Conservation (phyloP, 768 basidiomycete genomes). For the Pholiota microspora region DNA sequence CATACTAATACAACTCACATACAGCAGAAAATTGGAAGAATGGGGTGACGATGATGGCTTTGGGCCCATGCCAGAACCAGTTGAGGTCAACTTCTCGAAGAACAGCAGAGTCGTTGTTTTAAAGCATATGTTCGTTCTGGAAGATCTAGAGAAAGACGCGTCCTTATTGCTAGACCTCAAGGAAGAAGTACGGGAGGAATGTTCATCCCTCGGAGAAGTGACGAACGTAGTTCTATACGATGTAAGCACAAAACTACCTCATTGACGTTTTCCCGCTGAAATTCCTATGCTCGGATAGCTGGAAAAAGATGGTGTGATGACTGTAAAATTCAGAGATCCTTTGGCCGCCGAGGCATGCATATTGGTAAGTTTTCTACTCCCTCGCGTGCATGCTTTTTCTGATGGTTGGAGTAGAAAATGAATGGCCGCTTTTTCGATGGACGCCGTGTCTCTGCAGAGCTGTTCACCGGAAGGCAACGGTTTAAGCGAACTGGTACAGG, state of each 20-base stretch:
- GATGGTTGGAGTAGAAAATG: conserved; percentile 68
- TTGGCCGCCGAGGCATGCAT: conserved; percentile 94
- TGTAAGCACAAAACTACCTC: conserved; percentile 46
- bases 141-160: conserved; percentile 84
- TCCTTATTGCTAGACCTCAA: conserved; percentile 88
- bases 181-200: conserved; percentile 95
- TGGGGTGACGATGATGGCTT: conserved; percentile 96
- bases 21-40: conserved; percentile 78
- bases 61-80: conserved; percentile 63
- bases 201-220: conserved; percentile 86
- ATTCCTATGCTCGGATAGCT: conserved; percentile 45
- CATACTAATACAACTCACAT: background rate
- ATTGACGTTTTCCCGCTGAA: background rate
- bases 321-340: conserved; percentile 91
- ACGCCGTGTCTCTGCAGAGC: conserved; percentile 73
- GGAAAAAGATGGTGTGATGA: conserved; percentile 93
- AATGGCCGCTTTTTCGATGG: conserved; percentile 90
- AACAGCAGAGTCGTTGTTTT: conserved; percentile 84
- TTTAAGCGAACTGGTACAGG: conserved; percentile 74
- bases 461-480: conserved; percentile 79
- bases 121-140: conserved; percentile 90
- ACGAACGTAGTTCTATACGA: conserved; percentile 96
- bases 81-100: conserved; percentile 46
- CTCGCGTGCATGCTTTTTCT: background rate
- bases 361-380: conserved; percentile 44